Evolutionary conservation across 176 grass and related monocot species (phyloP).

Genomic region (Zizania latifolia): DNA sequence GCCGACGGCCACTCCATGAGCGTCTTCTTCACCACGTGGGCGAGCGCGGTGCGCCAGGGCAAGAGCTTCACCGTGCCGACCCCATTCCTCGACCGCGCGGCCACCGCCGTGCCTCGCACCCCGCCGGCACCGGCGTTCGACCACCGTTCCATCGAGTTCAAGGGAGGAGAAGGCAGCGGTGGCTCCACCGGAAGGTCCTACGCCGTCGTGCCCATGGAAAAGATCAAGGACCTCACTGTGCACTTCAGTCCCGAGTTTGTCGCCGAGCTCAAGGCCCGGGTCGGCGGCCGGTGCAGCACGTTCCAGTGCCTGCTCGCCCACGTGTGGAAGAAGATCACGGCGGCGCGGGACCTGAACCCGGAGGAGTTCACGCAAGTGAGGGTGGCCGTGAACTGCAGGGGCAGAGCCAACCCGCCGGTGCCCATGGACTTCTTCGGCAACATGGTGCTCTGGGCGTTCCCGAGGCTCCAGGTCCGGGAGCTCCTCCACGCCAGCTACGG

Average conservation of each 20-base stretch:
- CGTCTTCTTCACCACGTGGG: conserved; percentile 23
- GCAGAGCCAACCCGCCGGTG: neutral
- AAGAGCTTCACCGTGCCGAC: neutral
- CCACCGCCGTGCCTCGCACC: conserved; percentile 1
- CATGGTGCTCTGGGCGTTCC: conserved; percentile 38
- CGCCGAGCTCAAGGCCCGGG: conserved; percentile 16
- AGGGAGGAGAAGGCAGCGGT: neutral
- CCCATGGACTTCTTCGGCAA: conserved; percentile 38
- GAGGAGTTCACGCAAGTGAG: conserved; percentile 20
- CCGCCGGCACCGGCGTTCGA: conserved; percentile 4
- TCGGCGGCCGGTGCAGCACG: conserved; percentile 22
- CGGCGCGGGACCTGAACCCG: neutral
- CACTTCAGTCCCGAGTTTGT: conserved; percentile 28
- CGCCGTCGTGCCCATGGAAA: neutral
- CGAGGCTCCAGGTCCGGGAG: conserved; percentile 3
- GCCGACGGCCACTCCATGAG: conserved; percentile 41
- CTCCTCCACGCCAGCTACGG: neutral
- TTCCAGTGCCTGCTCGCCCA: conserved; percentile 35
- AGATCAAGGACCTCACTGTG: conserved; percentile 7
- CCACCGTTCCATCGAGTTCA: conserved; percentile 35
- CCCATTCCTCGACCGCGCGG: neutral
- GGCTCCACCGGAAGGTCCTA: neutral
- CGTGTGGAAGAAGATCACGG: conserved; percentile 40
- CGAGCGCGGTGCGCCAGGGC: neutral
- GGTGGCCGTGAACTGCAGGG: conserved; percentile 36